Conservation (phyloP, 306 rosid species). For the Adenanthera pavonina region DNA sequence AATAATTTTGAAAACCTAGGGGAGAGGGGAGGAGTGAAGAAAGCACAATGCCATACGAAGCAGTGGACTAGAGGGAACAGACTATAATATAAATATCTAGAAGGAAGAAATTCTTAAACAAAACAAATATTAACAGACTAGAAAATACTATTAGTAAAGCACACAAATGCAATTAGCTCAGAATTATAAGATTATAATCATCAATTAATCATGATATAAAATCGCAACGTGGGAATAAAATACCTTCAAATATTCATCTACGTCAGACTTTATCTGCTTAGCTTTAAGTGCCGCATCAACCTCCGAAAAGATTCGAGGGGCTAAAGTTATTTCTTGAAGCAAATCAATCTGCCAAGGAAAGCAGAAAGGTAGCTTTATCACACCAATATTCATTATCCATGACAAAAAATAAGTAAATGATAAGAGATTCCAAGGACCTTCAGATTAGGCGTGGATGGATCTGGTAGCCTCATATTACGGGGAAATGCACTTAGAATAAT, state of each 20-base stretch:
- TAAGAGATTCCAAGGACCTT: conserved; percentile 57
- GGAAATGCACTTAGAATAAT: conserved; percentile 98
- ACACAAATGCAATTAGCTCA: neutral
- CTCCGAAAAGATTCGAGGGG: conserved; percentile 91
- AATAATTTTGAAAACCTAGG: too few relatives aligned
- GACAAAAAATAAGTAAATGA: conserved; percentile 9
- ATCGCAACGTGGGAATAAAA: conserved; percentile 18
- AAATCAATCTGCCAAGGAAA: conserved; percentile 78
- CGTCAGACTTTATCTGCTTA: conserved; percentile 90
- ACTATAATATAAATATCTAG: neutral
- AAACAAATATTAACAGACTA: conserved; percentile 1
- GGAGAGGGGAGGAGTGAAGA: too few relatives aligned
- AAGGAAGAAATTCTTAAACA: conserved; percentile 12
- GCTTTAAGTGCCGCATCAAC: conserved; percentile 86
- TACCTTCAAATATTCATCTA: conserved; percentile 91
- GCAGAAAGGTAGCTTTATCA: conserved; percentile 26
- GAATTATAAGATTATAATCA: neutral
- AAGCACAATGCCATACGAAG: too few relatives aligned
- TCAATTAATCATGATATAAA: conserved; percentile 13
- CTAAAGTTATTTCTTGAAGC: conserved; percentile 86
- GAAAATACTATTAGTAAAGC: neutral
- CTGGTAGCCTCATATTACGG: conserved; percentile 97
- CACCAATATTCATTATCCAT: neutral
- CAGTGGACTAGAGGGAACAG: neutral
- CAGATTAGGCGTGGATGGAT: conserved; percentile 90